These are phyloP conservation scores for Orbilia ellipsospora DNA, from an alignment of 2,329 filamentous ascomycete genomes.

Conservation along the genomic window DNA sequence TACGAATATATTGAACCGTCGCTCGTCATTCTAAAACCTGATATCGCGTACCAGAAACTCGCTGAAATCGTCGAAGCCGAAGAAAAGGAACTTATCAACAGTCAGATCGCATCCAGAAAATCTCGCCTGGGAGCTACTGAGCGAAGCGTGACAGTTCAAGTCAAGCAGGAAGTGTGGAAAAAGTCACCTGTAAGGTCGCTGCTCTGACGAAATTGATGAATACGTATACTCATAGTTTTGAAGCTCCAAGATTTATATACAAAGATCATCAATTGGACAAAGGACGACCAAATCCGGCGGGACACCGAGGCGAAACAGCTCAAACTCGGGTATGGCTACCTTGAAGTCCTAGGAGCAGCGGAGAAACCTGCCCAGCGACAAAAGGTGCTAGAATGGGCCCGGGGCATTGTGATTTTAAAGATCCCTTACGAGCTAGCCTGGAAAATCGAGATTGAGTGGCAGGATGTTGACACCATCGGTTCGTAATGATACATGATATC, in stretches of 20 bases:
- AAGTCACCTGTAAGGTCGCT: conserved; percentile 59
- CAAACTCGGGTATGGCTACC: conserved; percentile 79
- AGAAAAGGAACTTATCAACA: conserved; percentile 89
- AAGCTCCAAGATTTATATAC: conserved; percentile 82
- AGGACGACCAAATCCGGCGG: conserved; percentile 84
- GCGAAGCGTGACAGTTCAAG: conserved; percentile 83
- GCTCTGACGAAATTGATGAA: background rate
- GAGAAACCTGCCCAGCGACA: conserved; percentile 77
- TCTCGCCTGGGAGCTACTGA: conserved; percentile 87
- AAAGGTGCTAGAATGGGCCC: conserved; percentile 79
- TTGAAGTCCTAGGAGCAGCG: conserved; percentile 75
- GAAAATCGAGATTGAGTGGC: conserved; percentile 90
- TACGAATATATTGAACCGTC: conserved; percentile 80
- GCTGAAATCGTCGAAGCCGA: conserved; percentile 85
- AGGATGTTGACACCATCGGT: conserved; percentile 76
- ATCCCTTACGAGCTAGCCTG: conserved; percentile 90
- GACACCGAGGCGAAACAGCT: conserved; percentile 91
- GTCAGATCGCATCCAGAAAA: conserved; percentile 85
- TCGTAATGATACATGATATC: background rate
- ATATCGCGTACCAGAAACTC: conserved; percentile 81
- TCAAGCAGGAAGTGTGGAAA: conserved; percentile 83
- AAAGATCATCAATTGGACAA: conserved; percentile 88
- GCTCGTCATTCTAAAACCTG: conserved; percentile 74
- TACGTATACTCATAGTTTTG: background rate
- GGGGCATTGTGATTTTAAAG: conserved; percentile 95